These are phyloP conservation scores for Polytrichum commune DNA, from an alignment of 225 moss, liverwort and hornwort genomes.

Conservation along the genomic window DNA sequence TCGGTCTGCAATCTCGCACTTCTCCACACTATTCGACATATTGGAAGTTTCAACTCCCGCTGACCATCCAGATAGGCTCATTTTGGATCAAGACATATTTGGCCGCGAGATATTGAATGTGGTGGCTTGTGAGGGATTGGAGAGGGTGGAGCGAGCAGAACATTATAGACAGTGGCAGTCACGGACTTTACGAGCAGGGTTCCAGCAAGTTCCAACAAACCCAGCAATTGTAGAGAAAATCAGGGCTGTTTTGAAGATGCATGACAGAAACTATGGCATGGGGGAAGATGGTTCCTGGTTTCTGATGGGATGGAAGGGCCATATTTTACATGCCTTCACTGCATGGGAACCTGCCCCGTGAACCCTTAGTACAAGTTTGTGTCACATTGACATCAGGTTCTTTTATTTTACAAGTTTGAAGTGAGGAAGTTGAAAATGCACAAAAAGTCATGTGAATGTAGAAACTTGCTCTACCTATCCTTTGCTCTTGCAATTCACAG, in stretches of 20 bases:
- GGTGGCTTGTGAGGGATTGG: conserved; percentile 54
- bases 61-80: conserved; percentile 17
- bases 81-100: conserved; percentile 38
- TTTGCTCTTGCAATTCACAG: no score
- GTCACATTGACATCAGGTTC: no score
- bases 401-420: no score
- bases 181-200: conserved; percentile 47
- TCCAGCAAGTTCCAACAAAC: conserved; percentile 32
- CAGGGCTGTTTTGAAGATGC: conserved; percentile 7
- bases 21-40: conserved; percentile 36
- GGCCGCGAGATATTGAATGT: conserved; percentile 54
- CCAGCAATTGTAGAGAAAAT: background rate
- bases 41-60: conserved; percentile 31
- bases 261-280: conserved; percentile 30
- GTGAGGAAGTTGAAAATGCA: no score
- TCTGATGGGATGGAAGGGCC: conserved; percentile 48
- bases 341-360: conserved; percentile 25
- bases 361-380: background rate
- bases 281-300: conserved; percentile 39
- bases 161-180: conserved; percentile 56
- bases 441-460: no score
- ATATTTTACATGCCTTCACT: conserved; percentile 25
- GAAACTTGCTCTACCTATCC: no score
- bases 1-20: conserved; percentile 38
- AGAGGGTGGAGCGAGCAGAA: conserved; percentile 55